phyloP scores from a whole-genome alignment of 495 filamentous ascomycete species.

The Pyronema domesticum region DNA sequence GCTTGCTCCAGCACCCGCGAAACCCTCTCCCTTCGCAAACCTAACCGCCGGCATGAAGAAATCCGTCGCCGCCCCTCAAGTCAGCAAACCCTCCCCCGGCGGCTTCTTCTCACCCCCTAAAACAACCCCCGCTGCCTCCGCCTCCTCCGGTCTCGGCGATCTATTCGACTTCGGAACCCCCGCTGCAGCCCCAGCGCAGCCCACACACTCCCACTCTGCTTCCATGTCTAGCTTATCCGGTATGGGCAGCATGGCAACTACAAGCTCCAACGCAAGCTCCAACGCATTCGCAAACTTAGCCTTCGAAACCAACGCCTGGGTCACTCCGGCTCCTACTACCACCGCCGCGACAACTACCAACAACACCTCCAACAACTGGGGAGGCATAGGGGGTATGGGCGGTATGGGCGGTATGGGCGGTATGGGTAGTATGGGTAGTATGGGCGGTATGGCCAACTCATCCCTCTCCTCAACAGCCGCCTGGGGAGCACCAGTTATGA shows the following conservation, averaged over 20 bases:
- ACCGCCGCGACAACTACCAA: constrained; percentile 22
- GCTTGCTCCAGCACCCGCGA: constrained; percentile 37
- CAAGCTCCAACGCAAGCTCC: not conserved
- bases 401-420: no score
- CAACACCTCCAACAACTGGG: not conserved
- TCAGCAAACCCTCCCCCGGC: constrained; percentile 42
- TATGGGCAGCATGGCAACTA: no score
- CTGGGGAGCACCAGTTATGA: no score
- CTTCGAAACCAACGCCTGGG: constrained; percentile 39
- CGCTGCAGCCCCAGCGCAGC: constrained; percentile 27
- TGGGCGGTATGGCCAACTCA: no score
- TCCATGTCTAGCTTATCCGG: constrained; percentile 16
- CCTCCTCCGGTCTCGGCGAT: constrained; percentile 43
- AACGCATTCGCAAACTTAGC: not conserved
- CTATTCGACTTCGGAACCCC: constrained; percentile 58
- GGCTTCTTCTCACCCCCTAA: constrained; percentile 54
- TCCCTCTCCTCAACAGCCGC: no score
- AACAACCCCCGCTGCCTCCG: constrained; percentile 28
- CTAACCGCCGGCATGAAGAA: constrained; percentile 40
- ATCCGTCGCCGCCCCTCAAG: constrained; percentile 32
- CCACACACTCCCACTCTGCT: constrained; percentile 15
- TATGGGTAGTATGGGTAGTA: no score
- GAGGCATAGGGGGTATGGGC: no score
- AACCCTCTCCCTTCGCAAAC: constrained; percentile 56
- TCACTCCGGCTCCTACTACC: constrained; percentile 29